Evolutionary conservation across 345 rosid species (phyloP), one percentile per base, ranked within the genome.

Genomic region (Acer yangbiense): DNA sequence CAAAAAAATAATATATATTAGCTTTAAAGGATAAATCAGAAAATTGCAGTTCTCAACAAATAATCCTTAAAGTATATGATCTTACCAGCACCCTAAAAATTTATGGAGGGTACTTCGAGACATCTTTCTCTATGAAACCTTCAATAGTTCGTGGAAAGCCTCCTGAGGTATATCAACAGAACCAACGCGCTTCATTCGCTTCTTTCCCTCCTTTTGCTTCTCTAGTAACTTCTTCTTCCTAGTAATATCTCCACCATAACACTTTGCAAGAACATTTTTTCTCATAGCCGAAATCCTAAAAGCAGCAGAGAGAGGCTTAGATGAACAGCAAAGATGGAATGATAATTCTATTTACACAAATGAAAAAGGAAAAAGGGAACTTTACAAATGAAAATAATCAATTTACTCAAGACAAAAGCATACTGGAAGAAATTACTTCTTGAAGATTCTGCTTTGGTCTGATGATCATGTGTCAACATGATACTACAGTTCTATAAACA

Each of bases 121-220:
- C 32, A 18, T 44, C 74, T 48, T 74, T 54, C 74, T 74, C 89
- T 89, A 93, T 41, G 95, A 87, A 64, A 94, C 99, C 87, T 89
- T 96, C 84, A 96, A 83, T 74, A 96, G 82, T 81, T 94, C 89
- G 82, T 91, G 90, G 85, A 96, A 96, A 75, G 99, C 98, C 78
- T 96, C 98, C 77, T 96, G 99, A 41, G 99, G 97, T 78, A 96
- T 96, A 77, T 94, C 98, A 75, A 96, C 98, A 71, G 99, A 96
- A 76, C 99, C 99, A 75, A 96, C 84, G 11, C 99, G 89, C 83
- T 96, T 96, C 99, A 96, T 96, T 44, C 97, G 82, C 82, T 94
- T 96, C 88, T 96, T 96, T 73, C 99, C 99, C 89, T 96, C 98
- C 87, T 94, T 94, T 69, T 96, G 97, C 75, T 96, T 96, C 87